Evolutionary conservation across 257 asterid species (phyloP), one percentile per base, ranked within the genome.

Genomic region (Ophiorrhiza pumila): DNA sequence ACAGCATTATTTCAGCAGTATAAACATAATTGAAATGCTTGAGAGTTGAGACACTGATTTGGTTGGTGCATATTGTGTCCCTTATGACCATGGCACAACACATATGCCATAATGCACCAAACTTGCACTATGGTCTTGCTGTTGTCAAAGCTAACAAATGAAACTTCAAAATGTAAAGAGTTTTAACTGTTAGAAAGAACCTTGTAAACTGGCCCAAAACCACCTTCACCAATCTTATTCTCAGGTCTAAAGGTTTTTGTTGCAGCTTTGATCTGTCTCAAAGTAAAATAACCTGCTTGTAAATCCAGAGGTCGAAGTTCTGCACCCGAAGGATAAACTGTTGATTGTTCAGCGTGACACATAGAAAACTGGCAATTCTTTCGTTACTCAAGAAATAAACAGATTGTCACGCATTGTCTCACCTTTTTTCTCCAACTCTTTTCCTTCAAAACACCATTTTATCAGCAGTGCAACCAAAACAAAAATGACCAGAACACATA

Each of bases 401-500:
- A n/a, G n/a, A n/a, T n/a, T n/a, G n/a, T n/a, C 29, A 39, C 5
- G 27, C 14, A 49, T 53, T 15, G 72, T 50, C 61, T 68, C 75
- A 89, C 98, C 96, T 25, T 74, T 75, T 65, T 91, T 94, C 79
- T 85, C 91, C 23, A 8, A 76, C 0, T 77, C 76, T 82, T 83
- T 87, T 47, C 87, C 85, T 71, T 89, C 77, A 0, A 91, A 68
- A 58, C 65, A 87, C 68, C 97, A 96, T 83, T 47, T 83, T 82
- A 50, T 78, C 93, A 96, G 79, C n/a, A 94, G 87, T 53, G 69
- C 78, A 71, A 76, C 37, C 47, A 87, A 70, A 65, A 87, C 62
- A 70, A 88, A 62, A 76, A 81, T 56, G 68, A 85, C 71, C 14
- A 53, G 71, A 53, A 78, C 82, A 47, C 79, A 74, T 17, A 88